A percentile compares a stretch with the other conserved stretches of the same genome.
These are phyloP conservation scores for Penicillium concentricum DNA, from an alignment of 2,329 filamentous ascomycete species.

Conservation along the genomic window DNA sequence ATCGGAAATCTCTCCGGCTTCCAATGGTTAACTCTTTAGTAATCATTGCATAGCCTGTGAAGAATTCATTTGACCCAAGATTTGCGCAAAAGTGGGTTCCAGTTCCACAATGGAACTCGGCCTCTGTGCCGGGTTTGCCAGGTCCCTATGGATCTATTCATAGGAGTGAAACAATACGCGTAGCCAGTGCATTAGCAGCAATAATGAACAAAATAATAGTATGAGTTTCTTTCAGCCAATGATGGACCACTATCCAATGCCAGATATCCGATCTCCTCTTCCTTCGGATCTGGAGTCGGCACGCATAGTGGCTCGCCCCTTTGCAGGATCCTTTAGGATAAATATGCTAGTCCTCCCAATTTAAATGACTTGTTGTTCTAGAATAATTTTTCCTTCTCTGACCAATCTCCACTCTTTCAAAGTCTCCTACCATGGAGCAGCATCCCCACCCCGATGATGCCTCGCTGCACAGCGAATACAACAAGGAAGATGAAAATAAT, in stretches of 20 bases:
- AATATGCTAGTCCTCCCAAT: background rate
- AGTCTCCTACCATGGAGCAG: slow-evolving; percentile 10
- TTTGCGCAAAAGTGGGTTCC: background rate
- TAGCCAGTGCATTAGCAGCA: background rate
- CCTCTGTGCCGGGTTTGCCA: slow-evolving; percentile 3
- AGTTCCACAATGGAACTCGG: slow-evolving; percentile 4
- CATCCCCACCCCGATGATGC: slow-evolving; percentile 4
- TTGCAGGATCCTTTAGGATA: background rate
- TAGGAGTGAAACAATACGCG: background rate
- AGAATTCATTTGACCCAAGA: background rate
- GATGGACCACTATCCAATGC: background rate
- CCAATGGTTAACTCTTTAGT: background rate
- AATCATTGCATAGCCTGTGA: background rate
- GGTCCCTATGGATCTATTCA: background rate
- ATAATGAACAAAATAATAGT: background rate
- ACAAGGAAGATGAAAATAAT: background rate
- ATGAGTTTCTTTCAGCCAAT: background rate
- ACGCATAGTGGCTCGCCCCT: background rate
- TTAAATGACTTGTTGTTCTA: background rate
- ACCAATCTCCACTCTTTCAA: slow-evolving; percentile 3
- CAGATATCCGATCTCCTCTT: background rate
- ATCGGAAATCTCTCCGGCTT: background rate
- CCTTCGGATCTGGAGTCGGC: slow-evolving; percentile 4
- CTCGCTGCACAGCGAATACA: slow-evolving; percentile 4
- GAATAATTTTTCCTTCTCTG: background rate